Conservation (phyloP, 805 yeast species). For the Yamadazyma olivae region DNA sequence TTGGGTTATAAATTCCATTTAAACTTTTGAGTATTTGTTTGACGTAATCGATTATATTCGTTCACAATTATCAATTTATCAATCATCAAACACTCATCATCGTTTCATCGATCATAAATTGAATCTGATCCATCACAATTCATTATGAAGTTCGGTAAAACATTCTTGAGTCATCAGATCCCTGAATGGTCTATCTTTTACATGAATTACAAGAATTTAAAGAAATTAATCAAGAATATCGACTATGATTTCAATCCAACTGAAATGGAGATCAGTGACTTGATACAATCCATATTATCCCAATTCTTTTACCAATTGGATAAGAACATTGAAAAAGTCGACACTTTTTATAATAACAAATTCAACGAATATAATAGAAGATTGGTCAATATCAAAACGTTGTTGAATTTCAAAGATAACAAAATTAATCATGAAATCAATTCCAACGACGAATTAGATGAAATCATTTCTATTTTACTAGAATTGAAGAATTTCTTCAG, state of each 20-base stretch:
- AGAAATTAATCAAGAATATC: conserved; percentile 72
- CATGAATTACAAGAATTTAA: conserved; percentile 81
- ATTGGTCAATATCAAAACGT: conserved; percentile 42
- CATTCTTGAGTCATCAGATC: conserved; percentile 76
- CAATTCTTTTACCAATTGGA: conserved; percentile 77
- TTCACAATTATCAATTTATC: no score
- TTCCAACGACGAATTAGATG: conserved; percentile 40
- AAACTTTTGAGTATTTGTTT: no score
- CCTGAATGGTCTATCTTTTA: conserved; percentile 90
- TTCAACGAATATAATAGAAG: conserved; percentile 73
- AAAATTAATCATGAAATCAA: conserved; percentile 29
- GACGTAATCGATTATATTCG: no score
- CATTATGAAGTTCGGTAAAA: conserved; percentile 77
- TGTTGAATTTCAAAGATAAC: conserved; percentile 28
- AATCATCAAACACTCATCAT: no score
- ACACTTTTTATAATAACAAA: conserved; percentile 71
- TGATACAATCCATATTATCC: conserved; percentile 48
- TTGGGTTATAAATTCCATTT: no score
- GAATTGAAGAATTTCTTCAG: conserved; percentile 75
- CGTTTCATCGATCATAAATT: no score
- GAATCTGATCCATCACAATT: no score
- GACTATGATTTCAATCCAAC: conserved; percentile 36
- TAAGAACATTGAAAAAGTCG: conserved; percentile 77
- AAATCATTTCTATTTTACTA: conserved; percentile 50
- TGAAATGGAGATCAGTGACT: conserved; percentile 22